Conservation (phyloP, 805 yeast genomes). For the Kodamaea kakaduensis region DNA sequence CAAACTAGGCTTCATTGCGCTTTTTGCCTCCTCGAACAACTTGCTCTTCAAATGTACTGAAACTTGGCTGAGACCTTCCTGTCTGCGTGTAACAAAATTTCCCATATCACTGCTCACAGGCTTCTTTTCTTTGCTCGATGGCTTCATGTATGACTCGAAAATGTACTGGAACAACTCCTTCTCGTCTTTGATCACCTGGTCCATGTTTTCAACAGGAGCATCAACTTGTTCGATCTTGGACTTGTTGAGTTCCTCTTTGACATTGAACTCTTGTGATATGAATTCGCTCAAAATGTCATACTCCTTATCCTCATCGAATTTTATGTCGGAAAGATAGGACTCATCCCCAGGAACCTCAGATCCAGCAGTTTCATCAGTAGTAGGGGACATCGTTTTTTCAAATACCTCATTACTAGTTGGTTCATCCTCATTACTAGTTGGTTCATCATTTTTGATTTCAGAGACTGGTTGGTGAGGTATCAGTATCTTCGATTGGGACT, state of each 20-base stretch:
- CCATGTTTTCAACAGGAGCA: too few species aligned
- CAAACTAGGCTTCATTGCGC: slow-evolving; percentile 21
- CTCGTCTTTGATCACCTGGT: slow-evolving; percentile 19
- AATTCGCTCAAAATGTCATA: slow-evolving; percentile 13
- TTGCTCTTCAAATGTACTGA: slow-evolving; percentile 13
- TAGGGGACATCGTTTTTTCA: too few species aligned
- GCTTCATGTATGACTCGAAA: slow-evolving; percentile 22
- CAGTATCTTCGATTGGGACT: too few species aligned
- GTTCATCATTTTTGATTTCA: too few species aligned
- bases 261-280: slow-evolving; percentile 10
- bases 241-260: slow-evolving; percentile 3
- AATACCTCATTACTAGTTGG: too few species aligned
- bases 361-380: too few species aligned
- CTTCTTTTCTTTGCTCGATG: slow-evolving; percentile 8
- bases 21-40: slow-evolving; percentile 14
- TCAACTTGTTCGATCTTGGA: slow-evolving; percentile 9
- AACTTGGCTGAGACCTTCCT: slow-evolving; percentile 7
- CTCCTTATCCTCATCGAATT: slow-evolving; percentile 4
- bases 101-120: slow-evolving; percentile 6
- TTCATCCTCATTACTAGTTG: too few species aligned
- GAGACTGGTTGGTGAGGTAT: too few species aligned
- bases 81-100: slow-evolving; percentile 6
- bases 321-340: background rate
- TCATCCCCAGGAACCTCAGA: background rate
- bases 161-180: slow-evolving; percentile 22